phyloP scores from a whole-genome alignment of 2,329 filamentous ascomycete genomes.

The Nectriaceae sp. region DNA sequence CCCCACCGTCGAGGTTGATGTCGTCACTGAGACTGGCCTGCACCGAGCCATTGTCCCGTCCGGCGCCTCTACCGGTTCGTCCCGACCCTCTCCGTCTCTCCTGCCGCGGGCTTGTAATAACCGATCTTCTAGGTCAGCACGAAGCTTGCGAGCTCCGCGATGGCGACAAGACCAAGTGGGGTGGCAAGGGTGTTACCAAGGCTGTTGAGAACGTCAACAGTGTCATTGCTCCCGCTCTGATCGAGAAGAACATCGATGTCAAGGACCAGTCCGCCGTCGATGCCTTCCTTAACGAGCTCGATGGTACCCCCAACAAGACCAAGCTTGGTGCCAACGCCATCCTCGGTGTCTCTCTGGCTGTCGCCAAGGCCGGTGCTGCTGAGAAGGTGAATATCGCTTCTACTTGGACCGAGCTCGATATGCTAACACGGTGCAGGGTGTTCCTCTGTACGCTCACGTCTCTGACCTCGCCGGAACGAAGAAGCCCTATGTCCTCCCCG shows the following conservation, averaged over 20 bases:
- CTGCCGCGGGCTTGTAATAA: constrained; percentile 29
- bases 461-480: constrained; percentile 87
- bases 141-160: constrained; percentile 91
- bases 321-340: constrained; percentile 89
- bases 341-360: constrained; percentile 79
- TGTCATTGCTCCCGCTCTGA: constrained; percentile 76
- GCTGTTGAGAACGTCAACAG: constrained; percentile 86
- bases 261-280: constrained; percentile 86
- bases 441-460: constrained; percentile 85
- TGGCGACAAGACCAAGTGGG: constrained; percentile 84
- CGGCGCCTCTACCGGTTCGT: constrained; percentile 87
- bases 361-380: constrained; percentile 86
- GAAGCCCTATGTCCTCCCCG: constrained; percentile 87
- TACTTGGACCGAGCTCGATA: not conserved
- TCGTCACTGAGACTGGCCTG: constrained; percentile 93
- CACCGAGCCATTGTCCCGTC: constrained; percentile 98
- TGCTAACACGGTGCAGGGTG: constrained; percentile 49
- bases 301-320: constrained; percentile 84
- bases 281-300: constrained; percentile 81
- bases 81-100: constrained; percentile 25
- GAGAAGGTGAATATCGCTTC: constrained; percentile 62
- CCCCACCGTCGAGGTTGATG: constrained; percentile 97
- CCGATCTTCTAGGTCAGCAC: constrained; percentile 67
- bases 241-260: constrained; percentile 80
- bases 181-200: constrained; percentile 84